A percentile compares a stretch with the other conserved stretches of the same genome.
Conservation (phyloP, 768 basidiomycete species). For the Naganishia onofrii region DNA sequence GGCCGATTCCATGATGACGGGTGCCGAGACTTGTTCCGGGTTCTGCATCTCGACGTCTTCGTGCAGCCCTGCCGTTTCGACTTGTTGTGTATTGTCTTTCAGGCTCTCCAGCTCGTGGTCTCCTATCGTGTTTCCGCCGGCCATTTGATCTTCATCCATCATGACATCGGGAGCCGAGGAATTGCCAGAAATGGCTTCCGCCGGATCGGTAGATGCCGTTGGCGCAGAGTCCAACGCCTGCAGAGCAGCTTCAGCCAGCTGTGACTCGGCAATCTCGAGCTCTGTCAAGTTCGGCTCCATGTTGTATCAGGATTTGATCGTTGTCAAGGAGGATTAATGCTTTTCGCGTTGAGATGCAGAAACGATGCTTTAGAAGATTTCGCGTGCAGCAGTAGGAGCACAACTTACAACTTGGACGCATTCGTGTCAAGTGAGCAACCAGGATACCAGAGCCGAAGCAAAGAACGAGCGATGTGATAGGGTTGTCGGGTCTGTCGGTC, state of each 20-base stretch:
- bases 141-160: background rate
- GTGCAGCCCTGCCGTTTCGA: background rate
- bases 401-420: background rate
- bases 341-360: background rate
- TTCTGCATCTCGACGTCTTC: background rate
- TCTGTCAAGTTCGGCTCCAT: slow-evolving; percentile 16
- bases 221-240: too few species aligned
- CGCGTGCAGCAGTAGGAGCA: background rate
- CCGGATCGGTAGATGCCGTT: background rate
- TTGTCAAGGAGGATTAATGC: background rate
- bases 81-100: background rate
- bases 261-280: slow-evolving; percentile 12
- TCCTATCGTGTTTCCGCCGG: background rate
- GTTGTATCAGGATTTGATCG: background rate
- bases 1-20: background rate
- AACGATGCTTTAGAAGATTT: background rate
- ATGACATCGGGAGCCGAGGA: background rate
- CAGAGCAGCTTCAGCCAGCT: background rate
- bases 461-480: background rate
- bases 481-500: too few species aligned
- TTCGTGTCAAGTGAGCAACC: background rate
- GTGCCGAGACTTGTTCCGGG: background rate
- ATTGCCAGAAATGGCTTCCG: background rate
- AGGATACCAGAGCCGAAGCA: background rate
- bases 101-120: background rate